These are phyloP conservation scores for Parastagonospora nodorum DNA, from an alignment of 2,329 filamentous ascomycete genomes.

Conservation along the genomic window DNA sequence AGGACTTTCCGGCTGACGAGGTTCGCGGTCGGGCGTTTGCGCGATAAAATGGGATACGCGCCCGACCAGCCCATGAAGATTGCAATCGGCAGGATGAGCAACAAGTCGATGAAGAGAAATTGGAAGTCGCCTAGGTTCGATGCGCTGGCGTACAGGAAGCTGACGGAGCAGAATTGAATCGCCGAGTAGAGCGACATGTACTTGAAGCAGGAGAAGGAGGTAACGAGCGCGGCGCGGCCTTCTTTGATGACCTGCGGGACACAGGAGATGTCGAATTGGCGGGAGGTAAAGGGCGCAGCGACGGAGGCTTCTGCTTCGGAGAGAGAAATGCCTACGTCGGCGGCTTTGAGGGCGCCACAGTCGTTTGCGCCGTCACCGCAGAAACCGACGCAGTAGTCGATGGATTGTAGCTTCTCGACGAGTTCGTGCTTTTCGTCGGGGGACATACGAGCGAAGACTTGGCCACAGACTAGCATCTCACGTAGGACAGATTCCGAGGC, in stretches of 20 bases:
- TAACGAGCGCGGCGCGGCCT: constrained; percentile 92
- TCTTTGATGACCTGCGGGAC: constrained; percentile 92
- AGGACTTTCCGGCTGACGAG: constrained; percentile 92
- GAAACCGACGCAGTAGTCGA: constrained; percentile 94
- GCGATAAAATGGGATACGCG: constrained; percentile 75
- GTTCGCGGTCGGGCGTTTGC: constrained; percentile 88
- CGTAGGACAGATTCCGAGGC: constrained; percentile 79
- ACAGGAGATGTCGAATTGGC: constrained; percentile 94
- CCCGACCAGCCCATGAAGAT: constrained; percentile 99
- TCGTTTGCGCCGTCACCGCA: constrained; percentile 98
- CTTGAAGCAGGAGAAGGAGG: constrained; percentile 99
- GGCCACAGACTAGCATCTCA: constrained; percentile 86
- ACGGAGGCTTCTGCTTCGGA: constrained; percentile 98
- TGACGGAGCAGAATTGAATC: constrained; percentile 98
- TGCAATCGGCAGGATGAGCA: constrained; percentile 91
- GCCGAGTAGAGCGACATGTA: constrained; percentile 99
- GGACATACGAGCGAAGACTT: constrained; percentile 97
- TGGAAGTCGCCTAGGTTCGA: constrained; percentile 98
- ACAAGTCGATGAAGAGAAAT: constrained; percentile 93
- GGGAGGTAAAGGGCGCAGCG: constrained; percentile 95
- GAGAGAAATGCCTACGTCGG: constrained; percentile 94
- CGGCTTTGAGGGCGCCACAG: constrained; percentile 93
- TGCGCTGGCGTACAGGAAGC: constrained; percentile 90
- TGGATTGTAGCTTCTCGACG: constrained; percentile 93
- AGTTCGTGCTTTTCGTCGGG: constrained; percentile 98